phyloP scores from a whole-genome alignment of 441 rosid species.

The Pelargonium australe region DNA sequence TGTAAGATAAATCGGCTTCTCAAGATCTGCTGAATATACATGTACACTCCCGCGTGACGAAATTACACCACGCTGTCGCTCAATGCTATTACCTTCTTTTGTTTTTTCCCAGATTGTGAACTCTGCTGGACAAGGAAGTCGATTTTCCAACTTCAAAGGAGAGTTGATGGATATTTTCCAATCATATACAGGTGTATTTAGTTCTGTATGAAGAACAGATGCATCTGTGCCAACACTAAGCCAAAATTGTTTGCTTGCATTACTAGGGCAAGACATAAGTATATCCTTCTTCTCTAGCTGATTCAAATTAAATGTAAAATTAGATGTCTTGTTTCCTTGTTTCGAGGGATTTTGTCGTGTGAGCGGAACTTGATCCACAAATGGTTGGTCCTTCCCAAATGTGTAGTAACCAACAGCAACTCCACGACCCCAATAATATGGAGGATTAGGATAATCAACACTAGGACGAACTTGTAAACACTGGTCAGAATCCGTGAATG shows the following conservation, averaged over 20 bases:
- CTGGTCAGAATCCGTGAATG: constrained; percentile 56
- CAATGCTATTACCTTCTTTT: constrained; percentile 67
- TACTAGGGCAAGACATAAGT: constrained; percentile 57
- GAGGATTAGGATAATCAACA: constrained; percentile 41
- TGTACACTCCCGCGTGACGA: constrained; percentile 57
- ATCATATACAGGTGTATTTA: constrained; percentile 91
- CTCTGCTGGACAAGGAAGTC: constrained; percentile 84
- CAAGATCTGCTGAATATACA: constrained; percentile 69
- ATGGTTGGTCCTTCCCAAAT: constrained; percentile 67
- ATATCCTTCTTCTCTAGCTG: constrained; percentile 94
- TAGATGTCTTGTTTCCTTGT: constrained; percentile 51
- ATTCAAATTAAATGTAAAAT: constrained; percentile 56
- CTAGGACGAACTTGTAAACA: constrained; percentile 71
- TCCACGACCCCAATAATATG: constrained; percentile 71
- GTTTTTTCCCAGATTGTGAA: constrained; percentile 85
- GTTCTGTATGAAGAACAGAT: constrained; percentile 79
- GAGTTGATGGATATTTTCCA: constrained; percentile 86
- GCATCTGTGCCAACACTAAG: constrained; percentile 89
- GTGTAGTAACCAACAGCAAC: constrained; percentile 53
- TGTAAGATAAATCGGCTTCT: constrained; percentile 71
- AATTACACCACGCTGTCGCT: constrained; percentile 60
- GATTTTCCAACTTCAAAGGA: constrained; percentile 93
- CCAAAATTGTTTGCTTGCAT: constrained; percentile 72
- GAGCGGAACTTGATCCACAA: constrained; percentile 58
- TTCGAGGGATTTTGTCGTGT: constrained; percentile 56